Base-by-base conservation (phyloP, 1,284 basidiomycete species). In the Abortiporus biennis region DNA sequence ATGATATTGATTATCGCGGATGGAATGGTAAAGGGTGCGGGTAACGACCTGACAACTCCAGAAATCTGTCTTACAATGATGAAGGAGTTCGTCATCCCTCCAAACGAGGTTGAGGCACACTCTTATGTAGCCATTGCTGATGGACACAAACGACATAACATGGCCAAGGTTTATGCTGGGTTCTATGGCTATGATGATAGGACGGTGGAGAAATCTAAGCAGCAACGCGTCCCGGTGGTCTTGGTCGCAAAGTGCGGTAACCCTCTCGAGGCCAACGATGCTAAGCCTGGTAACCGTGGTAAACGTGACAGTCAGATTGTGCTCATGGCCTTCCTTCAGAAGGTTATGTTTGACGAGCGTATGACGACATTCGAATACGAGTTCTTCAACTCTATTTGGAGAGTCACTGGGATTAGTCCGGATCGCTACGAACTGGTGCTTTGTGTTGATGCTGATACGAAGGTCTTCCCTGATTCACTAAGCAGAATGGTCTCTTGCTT, bases 331-430 rank as follows among this genome's bases (percentile, higher is more conserved):
- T 99, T 99, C 72, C 76, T 99, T 63, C 92, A 97, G 63, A 95
- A 95, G 64, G 95, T 98, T 53, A 97, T 98, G 80, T 99, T 98
- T 62, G 95, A 99, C 66, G 95, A 99, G 68, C 83, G 93, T 42
- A 99, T 99, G 95, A 94, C 92, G 47, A 96, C 95, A 33, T 90
- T 99, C 61, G 95, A 99, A 67, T 99, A 96, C 63, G 96, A 99
- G 66, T 93, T 99, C 60, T 99, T 99, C 82, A 96, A 97, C 64
- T 87, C 92, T 46, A 74, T 96, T 23, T 97, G 95, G 86, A 75
- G 92, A 45, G 85, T 87, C 35, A 95, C 94, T 47, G 96, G 95
- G 38, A 83, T 98, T 48, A 92, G 92, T 54, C 94, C 95, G 5
- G 96, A 99, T 72, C 85, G 87, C 49, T 99, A 96, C 62, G 95